Evolutionary conservation across 2,329 filamentous ascomycete species (phyloP).

Genomic region (Botrytis deweyae): DNA sequence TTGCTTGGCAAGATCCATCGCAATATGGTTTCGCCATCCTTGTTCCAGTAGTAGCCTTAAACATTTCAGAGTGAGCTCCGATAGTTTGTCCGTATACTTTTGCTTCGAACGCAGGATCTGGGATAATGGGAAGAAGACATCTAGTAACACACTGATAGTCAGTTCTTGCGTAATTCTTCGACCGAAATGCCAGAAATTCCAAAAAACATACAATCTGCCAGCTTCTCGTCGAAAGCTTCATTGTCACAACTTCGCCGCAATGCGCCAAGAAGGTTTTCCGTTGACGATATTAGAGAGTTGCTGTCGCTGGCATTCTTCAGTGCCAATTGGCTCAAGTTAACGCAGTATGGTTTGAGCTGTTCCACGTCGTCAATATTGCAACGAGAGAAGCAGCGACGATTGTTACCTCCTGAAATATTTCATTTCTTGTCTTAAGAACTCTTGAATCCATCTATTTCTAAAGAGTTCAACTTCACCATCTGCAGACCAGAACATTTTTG

Average conservation of each 20-base stretch:
- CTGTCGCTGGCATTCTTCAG: conserved; percentile 49
- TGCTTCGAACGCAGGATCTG: conserved; percentile 79
- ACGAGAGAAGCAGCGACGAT: neutral
- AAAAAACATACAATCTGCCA: conserved; percentile 93
- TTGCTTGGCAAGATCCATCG: conserved; percentile 74
- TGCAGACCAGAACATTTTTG: conserved; percentile 4
- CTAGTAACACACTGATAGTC: neutral
- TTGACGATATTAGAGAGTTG: conserved; percentile 47
- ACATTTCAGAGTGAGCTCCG: conserved; percentile 76
- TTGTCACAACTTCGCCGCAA: conserved; percentile 46
- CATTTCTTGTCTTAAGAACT: conserved; percentile 36
- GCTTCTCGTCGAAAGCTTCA: conserved; percentile 67
- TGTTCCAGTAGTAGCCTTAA: conserved; percentile 69
- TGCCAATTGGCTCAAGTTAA: conserved; percentile 58
- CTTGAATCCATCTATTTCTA: conserved; percentile 32
- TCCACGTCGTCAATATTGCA: neutral
- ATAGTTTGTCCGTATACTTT: conserved; percentile 65
- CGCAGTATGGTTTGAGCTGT: conserved; percentile 63
- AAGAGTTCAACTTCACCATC: neutral
- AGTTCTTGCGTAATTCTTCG: neutral
- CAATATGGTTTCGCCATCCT: conserved; percentile 75
- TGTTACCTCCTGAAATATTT: conserved; percentile 38
- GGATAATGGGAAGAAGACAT: conserved; percentile 89
- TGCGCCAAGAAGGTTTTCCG: conserved; percentile 47
- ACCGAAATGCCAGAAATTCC: neutral